Base-by-base conservation (phyloP, 345 rosid species). In the Hypericum perforatum region DNA sequence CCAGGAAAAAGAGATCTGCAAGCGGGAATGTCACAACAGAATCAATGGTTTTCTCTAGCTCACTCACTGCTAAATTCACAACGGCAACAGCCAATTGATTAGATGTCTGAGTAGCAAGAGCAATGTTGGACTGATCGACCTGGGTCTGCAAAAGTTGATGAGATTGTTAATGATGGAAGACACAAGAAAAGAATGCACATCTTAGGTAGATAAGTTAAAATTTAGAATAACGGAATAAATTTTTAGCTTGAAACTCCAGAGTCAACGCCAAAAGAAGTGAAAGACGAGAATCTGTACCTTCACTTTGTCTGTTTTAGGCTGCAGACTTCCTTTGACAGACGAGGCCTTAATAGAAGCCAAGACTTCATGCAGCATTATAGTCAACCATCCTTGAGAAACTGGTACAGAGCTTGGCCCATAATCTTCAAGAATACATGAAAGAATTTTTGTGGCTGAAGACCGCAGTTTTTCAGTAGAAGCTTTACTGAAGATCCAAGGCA, bases 341-440 rank as follows among this genome's bases (percentile, higher is more conserved):
- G 80, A 65, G 39, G 56, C 49, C 65, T 80, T 85, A 75, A 65
- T 65, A 57, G 78, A 69, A 72, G 59, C 69, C 45, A 92, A 63
- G 57, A 77, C 68, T 66, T 85, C 95, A 59, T 72, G 70, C 53
- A 92, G 71, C 59, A 88, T 52, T 65, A 83, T 67, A 63, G 94
- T 80, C 65, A 92, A 72, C 96, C 98, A 92, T 69, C 90, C 96
- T 70, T 88, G 98, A 61, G 98, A 92, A 73, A 92, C 73, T 14
- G 85, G 85, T 45, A 88, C 51, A 54, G 95, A 75, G 55, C 53
- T 76, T 51, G 96, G 85, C 32, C 89, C 96, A 39, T 88, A 70
- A 52, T 74, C 80, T 65, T 85, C 94, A 64, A 92, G 86, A 67
- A 87, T 77, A 72, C 76, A 65, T 40, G 98, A 77, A 63, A 92